A percentile compares a stretch with the other conserved stretches of the same genome.
Conservation (phyloP, 805 yeast species). For the Pichia eremophila region DNA sequence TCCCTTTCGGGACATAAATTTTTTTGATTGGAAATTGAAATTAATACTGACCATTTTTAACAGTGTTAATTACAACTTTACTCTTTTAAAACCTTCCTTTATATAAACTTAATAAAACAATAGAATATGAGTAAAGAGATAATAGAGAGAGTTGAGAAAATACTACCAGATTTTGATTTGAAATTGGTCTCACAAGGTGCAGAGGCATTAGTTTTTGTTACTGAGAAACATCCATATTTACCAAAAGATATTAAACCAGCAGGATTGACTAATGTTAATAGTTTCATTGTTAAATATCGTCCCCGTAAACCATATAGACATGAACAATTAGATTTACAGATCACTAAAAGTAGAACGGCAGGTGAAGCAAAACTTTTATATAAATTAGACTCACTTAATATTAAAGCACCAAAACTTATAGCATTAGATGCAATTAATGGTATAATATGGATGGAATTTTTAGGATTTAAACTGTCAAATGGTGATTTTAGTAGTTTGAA, state of each 20-base stretch:
- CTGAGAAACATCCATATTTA: constrained; percentile 59
- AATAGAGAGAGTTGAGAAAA: constrained; percentile 32
- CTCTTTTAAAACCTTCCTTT: neutral
- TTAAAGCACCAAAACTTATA: constrained; percentile 65
- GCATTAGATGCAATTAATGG: constrained; percentile 74
- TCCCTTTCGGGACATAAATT: neutral
- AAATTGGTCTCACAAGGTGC: constrained; percentile 76
- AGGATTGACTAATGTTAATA: constrained; percentile 19
- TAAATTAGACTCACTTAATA: constrained; percentile 42
- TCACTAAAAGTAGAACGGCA: constrained; percentile 73
- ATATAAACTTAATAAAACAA: neutral
- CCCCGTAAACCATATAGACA: constrained; percentile 91
- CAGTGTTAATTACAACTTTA: too few relatives aligned
- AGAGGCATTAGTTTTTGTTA: constrained; percentile 69
- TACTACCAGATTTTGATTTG: constrained; percentile 42
- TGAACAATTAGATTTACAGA: constrained; percentile 61
- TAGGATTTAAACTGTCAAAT: constrained; percentile 48
- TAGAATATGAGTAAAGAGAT: constrained; percentile 42
- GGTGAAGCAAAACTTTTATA: constrained; percentile 76
- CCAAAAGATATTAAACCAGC: constrained; percentile 24
- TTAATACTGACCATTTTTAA: too few relatives aligned
- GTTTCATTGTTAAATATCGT: constrained; percentile 69
- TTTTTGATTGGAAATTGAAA: neutral
- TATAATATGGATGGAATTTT: constrained; percentile 76
- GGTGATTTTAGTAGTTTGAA: constrained; percentile 55